Base-by-base conservation (phyloP, 176 grass and related monocot genomes). In the Eleusine indica region DNA sequence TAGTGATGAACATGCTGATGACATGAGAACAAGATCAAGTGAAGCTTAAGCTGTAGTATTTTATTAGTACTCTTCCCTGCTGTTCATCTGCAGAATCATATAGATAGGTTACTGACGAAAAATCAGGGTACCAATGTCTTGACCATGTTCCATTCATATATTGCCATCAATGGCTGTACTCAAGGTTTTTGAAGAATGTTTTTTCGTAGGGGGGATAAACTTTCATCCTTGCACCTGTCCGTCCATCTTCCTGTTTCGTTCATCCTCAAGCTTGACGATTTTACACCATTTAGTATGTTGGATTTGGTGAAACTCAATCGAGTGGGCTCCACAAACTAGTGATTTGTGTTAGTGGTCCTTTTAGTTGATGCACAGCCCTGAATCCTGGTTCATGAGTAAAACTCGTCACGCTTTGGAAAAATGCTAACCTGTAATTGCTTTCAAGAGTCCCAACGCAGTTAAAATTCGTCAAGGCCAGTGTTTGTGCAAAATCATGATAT, bases 61-160 rank as follows among this genome's bases (percentile, higher is more conserved):
- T 80, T 69, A 35, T 46, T 51, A 80, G 40, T 65, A 71, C 71
- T 68, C 44, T 54, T 61, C 16, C 38, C 78, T 71, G 19, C 9
- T 76, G 51, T 74, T 79, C 30, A 52, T 81, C 87, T 76, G 71
- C 53, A 77, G 65, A 90, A 70, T 90, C 77, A 86, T 90, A 90
- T 66, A 83, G 84, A 90, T 90, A 83, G 66, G 52, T 75, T 80
- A 75, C 82, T 75, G 71, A 52, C 41, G 69, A 77, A 67, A 83
- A 74, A 73, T 74, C 14, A 52, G 67, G 51, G 41, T 60, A 53
- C 63, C 77, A 62, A 63, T 76, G 77, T 79, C 79, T 83, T 86
- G 80, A 80, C 76, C 69, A 53, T 83, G 88, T 83, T 79, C 13
- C 49, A 19, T 90, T 86, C 60, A 51, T 68, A 83, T 86, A 83